phyloP scores from a whole-genome alignment of 2,329 filamentous ascomycete species.

The Beauveria sp. region DNA sequence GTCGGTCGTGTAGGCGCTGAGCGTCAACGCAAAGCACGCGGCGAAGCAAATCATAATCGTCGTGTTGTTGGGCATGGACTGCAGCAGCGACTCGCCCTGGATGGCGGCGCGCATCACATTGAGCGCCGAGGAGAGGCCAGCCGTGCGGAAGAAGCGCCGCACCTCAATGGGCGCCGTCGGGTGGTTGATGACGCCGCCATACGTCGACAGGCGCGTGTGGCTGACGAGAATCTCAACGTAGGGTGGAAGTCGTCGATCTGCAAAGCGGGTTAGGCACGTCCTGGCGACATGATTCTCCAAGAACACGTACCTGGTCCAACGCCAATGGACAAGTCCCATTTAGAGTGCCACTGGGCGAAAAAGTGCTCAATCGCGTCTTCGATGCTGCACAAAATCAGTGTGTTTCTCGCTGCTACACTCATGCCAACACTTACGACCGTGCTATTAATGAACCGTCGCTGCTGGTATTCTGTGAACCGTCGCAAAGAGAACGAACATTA shows the following conservation, averaged over 20 bases:
- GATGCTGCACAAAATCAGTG: constrained; percentile 31
- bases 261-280: neutral
- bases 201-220: constrained; percentile 67
- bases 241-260: constrained; percentile 53
- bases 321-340: constrained; percentile 52
- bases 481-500: constrained; percentile 51
- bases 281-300: no score
- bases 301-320: constrained; percentile 38
- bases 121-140: constrained; percentile 63
- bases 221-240: constrained; percentile 70
- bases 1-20: constrained; percentile 51
- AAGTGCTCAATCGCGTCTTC: constrained; percentile 57
- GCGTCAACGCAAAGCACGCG: constrained; percentile 58
- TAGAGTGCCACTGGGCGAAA: constrained; percentile 57
- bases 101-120: constrained; percentile 69
- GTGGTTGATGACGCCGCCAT: constrained; percentile 67
- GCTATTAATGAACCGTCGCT: constrained; percentile 47
- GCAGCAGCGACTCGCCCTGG: constrained; percentile 60
- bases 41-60: constrained; percentile 74
- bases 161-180: constrained; percentile 63
- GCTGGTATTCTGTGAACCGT: constrained; percentile 42
- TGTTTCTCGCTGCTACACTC: neutral
- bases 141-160: constrained; percentile 64
- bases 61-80: constrained; percentile 73
- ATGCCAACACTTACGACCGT: constrained; percentile 34